phyloP scores from a whole-genome alignment of 352 stramenopile genomes.

The Halophytophthora batemanensis region DNA sequence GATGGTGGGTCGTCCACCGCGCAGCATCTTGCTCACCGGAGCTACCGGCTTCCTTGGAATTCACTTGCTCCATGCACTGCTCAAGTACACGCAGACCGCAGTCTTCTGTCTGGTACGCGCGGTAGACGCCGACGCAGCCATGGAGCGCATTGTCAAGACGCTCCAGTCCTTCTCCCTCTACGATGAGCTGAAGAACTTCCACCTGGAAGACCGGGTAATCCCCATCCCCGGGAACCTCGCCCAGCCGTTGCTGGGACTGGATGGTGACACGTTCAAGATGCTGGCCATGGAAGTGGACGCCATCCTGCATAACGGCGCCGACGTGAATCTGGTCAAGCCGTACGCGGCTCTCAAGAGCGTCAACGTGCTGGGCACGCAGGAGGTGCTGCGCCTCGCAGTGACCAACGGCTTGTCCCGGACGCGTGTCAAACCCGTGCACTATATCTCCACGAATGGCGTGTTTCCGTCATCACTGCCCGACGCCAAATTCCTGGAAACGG shows the following conservation, averaged over 20 bases:
- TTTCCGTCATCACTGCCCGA: conserved; percentile 57
- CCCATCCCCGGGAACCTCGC: conserved; percentile 73
- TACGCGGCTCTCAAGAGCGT: conserved; percentile 84
- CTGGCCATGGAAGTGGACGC: conserved; percentile 86
- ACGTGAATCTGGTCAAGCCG: conserved; percentile 91
- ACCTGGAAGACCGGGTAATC: conserved; percentile 72
- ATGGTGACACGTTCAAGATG: conserved; percentile 82
- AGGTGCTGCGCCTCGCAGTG: conserved; percentile 84
- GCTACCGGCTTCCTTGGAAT: conserved; percentile 90
- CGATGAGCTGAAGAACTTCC: conserved; percentile 43
- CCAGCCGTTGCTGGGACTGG: conserved; percentile 78
- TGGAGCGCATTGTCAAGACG: conserved; percentile 53
- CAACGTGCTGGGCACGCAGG: conserved; percentile 90
- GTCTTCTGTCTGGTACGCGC: conserved; percentile 86
- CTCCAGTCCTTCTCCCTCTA: conserved; percentile 57
- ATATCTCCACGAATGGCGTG: conserved; percentile 91
- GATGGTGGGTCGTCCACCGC: conserved; percentile 68
- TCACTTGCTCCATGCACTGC: conserved; percentile 80
- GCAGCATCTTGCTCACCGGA: conserved; percentile 86
- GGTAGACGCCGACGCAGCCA: conserved; percentile 36
- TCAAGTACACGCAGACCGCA: conserved; percentile 62
- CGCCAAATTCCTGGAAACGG: conserved; percentile 42
- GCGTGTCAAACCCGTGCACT: conserved; percentile 83
- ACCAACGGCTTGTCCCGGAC: conserved; percentile 75
- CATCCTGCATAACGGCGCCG: conserved; percentile 91